Evolutionary conservation across 441 rosid species (phyloP).

Genomic region (Pelargonium hybrid): DNA sequence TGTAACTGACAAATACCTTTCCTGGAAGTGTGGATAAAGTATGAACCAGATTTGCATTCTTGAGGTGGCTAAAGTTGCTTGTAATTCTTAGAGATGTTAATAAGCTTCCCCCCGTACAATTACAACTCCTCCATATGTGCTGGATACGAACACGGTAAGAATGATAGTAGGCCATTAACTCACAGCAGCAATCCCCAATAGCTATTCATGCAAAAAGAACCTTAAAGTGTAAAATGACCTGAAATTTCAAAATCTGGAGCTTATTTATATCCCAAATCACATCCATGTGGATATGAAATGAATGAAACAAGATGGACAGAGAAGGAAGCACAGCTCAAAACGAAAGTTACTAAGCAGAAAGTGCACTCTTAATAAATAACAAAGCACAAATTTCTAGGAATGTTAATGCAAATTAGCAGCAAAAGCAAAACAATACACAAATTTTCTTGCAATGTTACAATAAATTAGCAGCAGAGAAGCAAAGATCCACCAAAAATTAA

Average conservation of each 20-base stretch:
- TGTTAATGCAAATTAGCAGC: too few relatives aligned
- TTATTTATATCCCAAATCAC: background rate
- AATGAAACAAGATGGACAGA: background rate
- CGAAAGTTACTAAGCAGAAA: background rate
- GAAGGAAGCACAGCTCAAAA: background rate
- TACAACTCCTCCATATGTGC: conserved; percentile 32
- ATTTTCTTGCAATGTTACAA: background rate
- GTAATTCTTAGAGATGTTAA: conserved; percentile 15
- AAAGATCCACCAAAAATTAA: background rate
- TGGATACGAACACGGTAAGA: conserved; percentile 25
- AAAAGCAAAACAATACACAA: background rate
- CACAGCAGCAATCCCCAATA: conserved; percentile 17
- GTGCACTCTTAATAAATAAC: background rate
- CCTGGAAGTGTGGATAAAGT: conserved; percentile 13
- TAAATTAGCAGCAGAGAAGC: background rate
- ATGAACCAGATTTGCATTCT: conserved; percentile 10
- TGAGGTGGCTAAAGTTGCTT: conserved; percentile 17
- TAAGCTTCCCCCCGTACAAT: conserved; percentile 23
- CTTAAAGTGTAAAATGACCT: conserved; percentile 11
- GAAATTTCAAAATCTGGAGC: conserved; percentile 10
- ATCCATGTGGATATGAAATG: background rate
- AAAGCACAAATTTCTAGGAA: background rate
- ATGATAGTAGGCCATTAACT: conserved; percentile 34
- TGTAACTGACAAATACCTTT: conserved; percentile 24
- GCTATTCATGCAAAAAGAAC: conserved; percentile 1